These are phyloP conservation scores for Edaphochlamys debaryana DNA, from an alignment of 139 green algal species.

Conservation along the genomic window DNA sequence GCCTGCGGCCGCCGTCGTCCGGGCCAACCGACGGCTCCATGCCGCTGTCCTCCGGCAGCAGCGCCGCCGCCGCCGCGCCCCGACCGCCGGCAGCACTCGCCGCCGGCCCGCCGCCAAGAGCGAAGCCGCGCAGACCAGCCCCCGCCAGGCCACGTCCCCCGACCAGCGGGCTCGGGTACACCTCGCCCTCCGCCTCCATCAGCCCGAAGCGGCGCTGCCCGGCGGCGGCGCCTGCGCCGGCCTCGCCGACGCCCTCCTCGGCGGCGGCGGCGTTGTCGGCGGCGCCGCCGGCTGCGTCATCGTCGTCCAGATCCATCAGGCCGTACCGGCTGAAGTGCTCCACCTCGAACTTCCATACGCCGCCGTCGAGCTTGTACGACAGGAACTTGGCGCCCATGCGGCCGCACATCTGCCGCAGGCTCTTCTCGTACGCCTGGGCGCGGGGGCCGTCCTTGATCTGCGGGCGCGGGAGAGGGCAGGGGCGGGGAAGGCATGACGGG, in stretches of 20 bases:
- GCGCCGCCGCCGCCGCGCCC: neutral
- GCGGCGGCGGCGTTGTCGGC: conserved; percentile 16
- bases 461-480: too few species aligned
- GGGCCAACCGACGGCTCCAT: conserved; percentile 18
- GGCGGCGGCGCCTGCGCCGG: neutral
- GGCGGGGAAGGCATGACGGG: too few species aligned
- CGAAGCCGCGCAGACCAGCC: neutral
- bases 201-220: neutral
- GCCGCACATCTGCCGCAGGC: conserved; percentile 61
- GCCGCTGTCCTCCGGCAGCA: conserved; percentile 6
- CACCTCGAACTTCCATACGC: conserved; percentile 88
- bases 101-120: conserved; percentile 5
- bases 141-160: conserved; percentile 8
- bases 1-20: neutral
- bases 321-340: conserved; percentile 95
- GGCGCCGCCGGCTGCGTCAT: conserved; percentile 59
- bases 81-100: neutral
- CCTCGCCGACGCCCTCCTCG: conserved; percentile 35
- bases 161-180: neutral
- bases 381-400: conserved; percentile 85
- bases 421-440: conserved; percentile 58
- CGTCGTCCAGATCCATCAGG: conserved; percentile 65
- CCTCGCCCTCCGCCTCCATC: neutral
- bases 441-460: conserved; percentile 55
- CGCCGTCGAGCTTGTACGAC: conserved; percentile 75